A percentile compares a stretch with the other conserved stretches of the same genome.
phyloP scores from a whole-genome alignment of 495 filamentous ascomycete species.

The Cercophora samala region DNA sequence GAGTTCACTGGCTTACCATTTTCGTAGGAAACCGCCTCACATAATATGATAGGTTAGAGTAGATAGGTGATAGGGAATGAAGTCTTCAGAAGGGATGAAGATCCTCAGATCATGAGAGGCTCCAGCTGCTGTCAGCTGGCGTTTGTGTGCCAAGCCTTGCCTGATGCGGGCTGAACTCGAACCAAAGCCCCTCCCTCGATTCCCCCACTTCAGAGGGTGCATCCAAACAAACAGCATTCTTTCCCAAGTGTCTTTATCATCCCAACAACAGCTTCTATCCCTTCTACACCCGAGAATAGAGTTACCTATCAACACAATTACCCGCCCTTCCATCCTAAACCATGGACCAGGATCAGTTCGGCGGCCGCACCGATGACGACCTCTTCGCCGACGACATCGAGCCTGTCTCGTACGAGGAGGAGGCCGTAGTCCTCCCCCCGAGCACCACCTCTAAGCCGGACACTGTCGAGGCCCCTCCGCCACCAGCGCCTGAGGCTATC shows the following conservation, averaged over 20 bases:
- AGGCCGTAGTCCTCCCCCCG: conserved; percentile 3
- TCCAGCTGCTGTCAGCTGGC: neutral
- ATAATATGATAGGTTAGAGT: too few relatives aligned
- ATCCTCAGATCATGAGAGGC: too few relatives aligned
- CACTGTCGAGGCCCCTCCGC: neutral
- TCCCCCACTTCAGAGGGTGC: neutral
- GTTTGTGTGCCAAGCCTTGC: neutral
- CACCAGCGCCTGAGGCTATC: conserved; percentile 1
- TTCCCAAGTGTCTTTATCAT: neutral
- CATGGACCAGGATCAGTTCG: conserved; percentile 45
- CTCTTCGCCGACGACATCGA: conserved; percentile 52
- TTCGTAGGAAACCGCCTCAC: too few relatives aligned
- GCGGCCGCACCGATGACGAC: conserved; percentile 50
- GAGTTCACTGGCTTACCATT: too few relatives aligned
- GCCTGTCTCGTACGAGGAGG: conserved; percentile 31
- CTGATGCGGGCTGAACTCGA: neutral
- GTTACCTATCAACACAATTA: too few relatives aligned
- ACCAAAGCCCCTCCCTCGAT: neutral
- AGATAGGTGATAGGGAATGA: too few relatives aligned
- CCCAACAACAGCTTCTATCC: neutral
- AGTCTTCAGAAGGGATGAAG: too few relatives aligned
- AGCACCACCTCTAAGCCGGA: neutral
- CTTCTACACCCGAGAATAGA: too few relatives aligned
- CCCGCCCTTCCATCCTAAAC: too few relatives aligned
- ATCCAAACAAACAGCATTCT: neutral